A percentile compares a stretch with the other conserved stretches of the same genome.
phyloP scores from a whole-genome alignment of 768 basidiomycete species.

The Exsudoporus frostii region DNA sequence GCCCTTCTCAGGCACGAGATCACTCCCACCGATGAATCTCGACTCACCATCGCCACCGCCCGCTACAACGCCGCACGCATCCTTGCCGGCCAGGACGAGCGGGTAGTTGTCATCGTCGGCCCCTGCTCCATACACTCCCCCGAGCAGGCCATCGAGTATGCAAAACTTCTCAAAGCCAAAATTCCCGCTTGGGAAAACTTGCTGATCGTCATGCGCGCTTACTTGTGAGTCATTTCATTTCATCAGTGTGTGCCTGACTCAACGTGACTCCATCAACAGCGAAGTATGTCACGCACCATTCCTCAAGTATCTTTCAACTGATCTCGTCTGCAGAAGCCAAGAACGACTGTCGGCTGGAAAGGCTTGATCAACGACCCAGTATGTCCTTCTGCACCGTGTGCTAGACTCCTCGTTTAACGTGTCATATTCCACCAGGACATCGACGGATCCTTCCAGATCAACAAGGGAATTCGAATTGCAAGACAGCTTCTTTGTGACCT shows the following conservation, averaged over 20 bases:
- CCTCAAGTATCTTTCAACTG: neutral
- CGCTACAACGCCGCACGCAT: slow-evolving; percentile 78
- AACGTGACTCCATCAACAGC: slow-evolving; percentile 33
- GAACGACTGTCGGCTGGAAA: slow-evolving; percentile 98
- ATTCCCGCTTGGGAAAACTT: slow-evolving; percentile 70
- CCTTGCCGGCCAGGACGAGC: slow-evolving; percentile 79
- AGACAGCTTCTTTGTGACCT: slow-evolving; percentile 90
- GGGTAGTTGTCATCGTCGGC: slow-evolving; percentile 87
- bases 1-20: slow-evolving; percentile 88
- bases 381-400: neutral
- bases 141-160: slow-evolving; percentile 82
- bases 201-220: slow-evolving; percentile 92
- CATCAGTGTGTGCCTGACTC: slow-evolving; percentile 22
- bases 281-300: slow-evolving; percentile 31
- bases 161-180: slow-evolving; percentile 65
- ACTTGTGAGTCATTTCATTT: slow-evolving; percentile 69
- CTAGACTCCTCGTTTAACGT: neutral
- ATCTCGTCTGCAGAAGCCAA: slow-evolving; percentile 66
- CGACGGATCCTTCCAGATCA: slow-evolving; percentile 92
- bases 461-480: slow-evolving; percentile 90
- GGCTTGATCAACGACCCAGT: slow-evolving; percentile 89
- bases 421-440: slow-evolving; percentile 48
- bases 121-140: slow-evolving; percentile 94
- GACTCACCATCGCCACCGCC: slow-evolving; percentile 73
- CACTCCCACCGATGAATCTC: slow-evolving; percentile 58